Percentiles rank a stretch among this genome's conserved stretches.
Conservation (phyloP, 2,329 filamentous ascomycete genomes). For the Stachybotrys chlorohalonatus region DNA sequence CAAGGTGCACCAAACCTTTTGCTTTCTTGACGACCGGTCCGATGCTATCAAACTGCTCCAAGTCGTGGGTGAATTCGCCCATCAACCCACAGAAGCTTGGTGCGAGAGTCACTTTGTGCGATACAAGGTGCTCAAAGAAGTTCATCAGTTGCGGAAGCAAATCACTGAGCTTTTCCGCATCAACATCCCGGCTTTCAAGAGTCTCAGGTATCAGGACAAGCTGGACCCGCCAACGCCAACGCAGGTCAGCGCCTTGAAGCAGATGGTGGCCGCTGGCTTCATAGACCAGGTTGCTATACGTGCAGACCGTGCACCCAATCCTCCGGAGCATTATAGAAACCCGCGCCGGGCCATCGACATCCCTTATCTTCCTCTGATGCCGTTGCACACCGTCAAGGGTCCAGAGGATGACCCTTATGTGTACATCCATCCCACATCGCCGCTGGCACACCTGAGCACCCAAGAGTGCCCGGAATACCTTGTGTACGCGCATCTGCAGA, state of each 20-base stretch:
- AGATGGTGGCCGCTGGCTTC: constrained; percentile 87
- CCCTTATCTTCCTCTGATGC: constrained; percentile 78
- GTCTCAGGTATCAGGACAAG: constrained; percentile 44
- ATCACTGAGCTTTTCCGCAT: constrained; percentile 71
- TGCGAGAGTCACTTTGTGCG: constrained; percentile 79
- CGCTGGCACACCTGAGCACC: constrained; percentile 60
- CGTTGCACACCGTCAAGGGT: constrained; percentile 39
- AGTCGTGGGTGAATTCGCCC: constrained; percentile 78
- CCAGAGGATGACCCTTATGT: constrained; percentile 55
- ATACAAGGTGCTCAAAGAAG: constrained; percentile 79
- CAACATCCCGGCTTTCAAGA: constrained; percentile 60
- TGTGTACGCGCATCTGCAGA: constrained; percentile 79
- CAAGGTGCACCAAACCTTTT: constrained; percentile 68
- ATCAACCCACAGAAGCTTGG: constrained; percentile 63
- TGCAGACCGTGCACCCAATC: constrained; percentile 71
- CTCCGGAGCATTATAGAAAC: constrained; percentile 57
- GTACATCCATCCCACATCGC: constrained; percentile 79
- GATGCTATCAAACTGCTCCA: constrained; percentile 89
- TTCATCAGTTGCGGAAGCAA: constrained; percentile 72
- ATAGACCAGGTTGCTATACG: constrained; percentile 92
- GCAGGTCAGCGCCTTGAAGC: constrained; percentile 72
- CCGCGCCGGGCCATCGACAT: constrained; percentile 85
- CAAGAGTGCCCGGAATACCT: constrained; percentile 80
- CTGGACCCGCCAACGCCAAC: constrained; percentile 53
- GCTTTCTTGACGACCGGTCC: constrained; percentile 69